phyloP scores from a whole-genome alignment of 2,329 filamentous ascomycete species.

The Ophiostoma novo-ulmi region DNA sequence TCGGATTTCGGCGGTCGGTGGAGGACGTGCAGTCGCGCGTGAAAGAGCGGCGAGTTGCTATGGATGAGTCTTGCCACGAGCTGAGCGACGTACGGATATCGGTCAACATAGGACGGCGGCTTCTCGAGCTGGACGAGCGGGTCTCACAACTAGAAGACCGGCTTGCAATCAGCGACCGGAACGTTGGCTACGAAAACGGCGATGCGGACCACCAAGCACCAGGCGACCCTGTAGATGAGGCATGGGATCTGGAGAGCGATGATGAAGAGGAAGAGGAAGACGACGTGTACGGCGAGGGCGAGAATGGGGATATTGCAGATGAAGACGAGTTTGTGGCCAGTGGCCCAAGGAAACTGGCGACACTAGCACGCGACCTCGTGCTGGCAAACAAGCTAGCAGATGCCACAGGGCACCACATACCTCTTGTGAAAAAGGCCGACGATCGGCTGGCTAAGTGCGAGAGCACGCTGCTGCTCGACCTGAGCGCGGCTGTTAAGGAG shows the following conservation, averaged over 20 bases:
- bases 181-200: neutral
- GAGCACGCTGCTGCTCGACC: constrained; percentile 53
- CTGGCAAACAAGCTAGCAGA: constrained; percentile 41
- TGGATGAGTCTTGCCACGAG: constrained; percentile 59
- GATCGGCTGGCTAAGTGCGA: constrained; percentile 50
- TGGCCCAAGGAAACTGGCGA: constrained; percentile 44
- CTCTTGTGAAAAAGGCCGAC: constrained; percentile 49
- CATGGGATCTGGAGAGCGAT: constrained; percentile 33
- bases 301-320: constrained; percentile 33
- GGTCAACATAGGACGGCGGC: constrained; percentile 55
- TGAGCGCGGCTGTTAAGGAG: constrained; percentile 46
- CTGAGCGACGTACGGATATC: constrained; percentile 58
- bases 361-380: constrained; percentile 44
- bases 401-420: constrained; percentile 43
- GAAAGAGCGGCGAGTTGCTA: constrained; percentile 56
- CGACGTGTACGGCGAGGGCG: constrained; percentile 34
- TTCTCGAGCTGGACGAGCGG: constrained; percentile 64
- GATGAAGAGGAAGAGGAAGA: constrained; percentile 35
- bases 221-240: constrained; percentile 29
- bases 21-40: constrained; percentile 67
- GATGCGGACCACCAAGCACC: neutral
- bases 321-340: constrained; percentile 40
- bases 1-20: constrained; percentile 80
- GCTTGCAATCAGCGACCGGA: constrained; percentile 48
- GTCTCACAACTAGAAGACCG: constrained; percentile 58